Evolutionary conservation across 108 stramenopile species (phyloP), one percentile per base, ranked within the genome.

Genomic region (Cylindrotheca fusiformis): DNA sequence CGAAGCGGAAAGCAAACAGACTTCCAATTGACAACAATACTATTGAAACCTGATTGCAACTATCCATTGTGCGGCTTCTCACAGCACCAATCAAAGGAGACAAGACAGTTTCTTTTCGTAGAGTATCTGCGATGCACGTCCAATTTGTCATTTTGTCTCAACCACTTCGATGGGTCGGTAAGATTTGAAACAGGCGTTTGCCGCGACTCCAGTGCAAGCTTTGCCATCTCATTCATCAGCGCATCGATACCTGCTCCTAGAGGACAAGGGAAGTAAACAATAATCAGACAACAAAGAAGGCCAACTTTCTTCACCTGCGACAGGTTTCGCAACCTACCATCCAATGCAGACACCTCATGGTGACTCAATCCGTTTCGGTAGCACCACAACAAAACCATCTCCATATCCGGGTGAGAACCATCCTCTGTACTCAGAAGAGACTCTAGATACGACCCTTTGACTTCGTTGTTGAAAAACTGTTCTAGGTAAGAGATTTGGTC

Each of bases 301-400:
- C 10, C 36, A 41, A 41, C 36, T 41, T 10, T 41, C 14, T 41
- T 41, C 14, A n/a, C n/a, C n/a, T n/a, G n/a, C n/a, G n/a, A n/a
- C 36, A 10, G 14, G 36, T 14, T 10, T 6, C 14, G 14, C 10
- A 10, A 41, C 36, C 14, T 41, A 41, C 36, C 63, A 60, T 82
- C 81, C 59, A 86, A 65, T 32, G 88, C 88, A 20, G 76, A 78
- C 3, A 84, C 83, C 46, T 87, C 86, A 22, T 83, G 60, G 59
- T 93, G 91, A 18, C 65, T 60, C n/a, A 93, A 63, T 28, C 84
- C 84, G 65, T 93, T 88, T 21, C 87, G 67, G 53, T 76, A 56
- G 56, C 91, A 93, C 91, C 91, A 93, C 1, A 88, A 63, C 44
- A 80, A 32, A 0, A 93, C 84, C 84, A 93, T 78, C 20, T 78